Percentiles rank a stretch among this genome's conserved stretches.
These are phyloP conservation scores for Blastocladiella emersonii DNA, from an alignment of 371 early-diverging fungal genomes.

Conservation along the genomic window DNA sequence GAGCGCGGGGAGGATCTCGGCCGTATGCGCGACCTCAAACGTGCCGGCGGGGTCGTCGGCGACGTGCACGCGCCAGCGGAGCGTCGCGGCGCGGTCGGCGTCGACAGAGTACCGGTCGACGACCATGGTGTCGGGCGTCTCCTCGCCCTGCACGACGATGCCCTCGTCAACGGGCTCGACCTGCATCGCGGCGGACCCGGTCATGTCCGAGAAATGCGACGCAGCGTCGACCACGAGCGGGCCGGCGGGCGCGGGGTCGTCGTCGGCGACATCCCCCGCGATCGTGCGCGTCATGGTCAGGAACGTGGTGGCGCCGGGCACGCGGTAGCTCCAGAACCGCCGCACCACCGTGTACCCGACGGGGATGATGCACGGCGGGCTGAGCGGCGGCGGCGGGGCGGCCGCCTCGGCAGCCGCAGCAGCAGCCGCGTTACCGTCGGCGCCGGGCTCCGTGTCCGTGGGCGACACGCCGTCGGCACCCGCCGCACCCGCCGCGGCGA, in stretches of 20 bases:
- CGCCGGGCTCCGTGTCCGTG: no score
- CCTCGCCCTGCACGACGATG: neutral
- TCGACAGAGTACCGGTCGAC: neutral
- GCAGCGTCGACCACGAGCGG: neutral
- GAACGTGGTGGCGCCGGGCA: neutral
- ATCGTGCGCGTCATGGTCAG: neutral
- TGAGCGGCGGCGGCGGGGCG: no score
- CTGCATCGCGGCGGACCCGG: no score
- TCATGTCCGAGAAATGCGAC: neutral
- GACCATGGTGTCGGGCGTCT: neutral
- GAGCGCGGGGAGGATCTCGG: neutral
- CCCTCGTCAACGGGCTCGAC: neutral
- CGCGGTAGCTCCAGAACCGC: neutral
- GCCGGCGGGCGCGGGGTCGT: neutral
- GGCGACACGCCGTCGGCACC: no score
- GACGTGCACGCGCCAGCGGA: neutral
- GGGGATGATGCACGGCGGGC: neutral
- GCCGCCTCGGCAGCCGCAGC: no score
- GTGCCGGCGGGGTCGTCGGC: neutral
- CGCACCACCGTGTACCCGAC: neutral
- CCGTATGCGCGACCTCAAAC: neutral
- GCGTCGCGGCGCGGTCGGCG: no score
- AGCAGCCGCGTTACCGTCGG: no score
- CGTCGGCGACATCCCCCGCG: neutral
- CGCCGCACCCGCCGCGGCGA: no score